These are phyloP conservation scores for Malbranchea zuffiana DNA, from an alignment of 2,329 filamentous ascomycete species.

Conservation along the genomic window DNA sequence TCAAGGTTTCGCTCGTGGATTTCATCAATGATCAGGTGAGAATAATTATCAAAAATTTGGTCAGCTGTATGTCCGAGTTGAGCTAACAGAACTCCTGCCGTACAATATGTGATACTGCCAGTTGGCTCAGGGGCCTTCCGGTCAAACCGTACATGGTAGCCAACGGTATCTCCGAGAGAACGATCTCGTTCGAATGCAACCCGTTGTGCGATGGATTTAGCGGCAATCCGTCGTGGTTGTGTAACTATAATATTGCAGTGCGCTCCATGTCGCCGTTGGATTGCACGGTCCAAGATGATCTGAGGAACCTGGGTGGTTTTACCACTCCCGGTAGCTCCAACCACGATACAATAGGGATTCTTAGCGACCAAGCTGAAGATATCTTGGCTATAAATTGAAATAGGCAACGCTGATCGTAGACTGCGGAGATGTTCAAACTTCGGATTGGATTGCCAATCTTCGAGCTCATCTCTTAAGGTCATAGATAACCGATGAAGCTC, in stretches of 20 bases:
- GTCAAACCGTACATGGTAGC: conserved; percentile 39
- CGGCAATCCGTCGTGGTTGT: conserved; percentile 40
- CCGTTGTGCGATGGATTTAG: conserved; percentile 36
- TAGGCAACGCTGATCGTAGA: too few species aligned
- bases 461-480: too few species aligned
- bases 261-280: conserved; percentile 29
- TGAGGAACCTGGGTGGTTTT: conserved; percentile 45
- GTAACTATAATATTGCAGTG: conserved; percentile 42
- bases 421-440: too few species aligned
- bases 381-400: conserved; percentile 21
- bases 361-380: conserved; percentile 32
- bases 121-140: conserved; percentile 21
- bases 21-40: conserved; percentile 44
- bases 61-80: conserved; percentile 34
- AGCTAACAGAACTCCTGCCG: conserved; percentile 39
- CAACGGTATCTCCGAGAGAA: conserved; percentile 32
- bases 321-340: conserved; percentile 38
- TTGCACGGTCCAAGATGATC: conserved; percentile 42
- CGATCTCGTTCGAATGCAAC: conserved; percentile 40
- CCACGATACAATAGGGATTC: conserved; percentile 36
- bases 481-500: too few species aligned
- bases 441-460: too few species aligned
- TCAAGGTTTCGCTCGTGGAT: conserved; percentile 39
- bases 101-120: conserved; percentile 41
- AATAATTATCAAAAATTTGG: conserved; percentile 30